Percentiles rank a stretch among this genome's conserved stretches.
These are phyloP conservation scores for Emericellopsis cladophorae DNA, from an alignment of 2,329 filamentous ascomycete species.

Conservation along the genomic window DNA sequence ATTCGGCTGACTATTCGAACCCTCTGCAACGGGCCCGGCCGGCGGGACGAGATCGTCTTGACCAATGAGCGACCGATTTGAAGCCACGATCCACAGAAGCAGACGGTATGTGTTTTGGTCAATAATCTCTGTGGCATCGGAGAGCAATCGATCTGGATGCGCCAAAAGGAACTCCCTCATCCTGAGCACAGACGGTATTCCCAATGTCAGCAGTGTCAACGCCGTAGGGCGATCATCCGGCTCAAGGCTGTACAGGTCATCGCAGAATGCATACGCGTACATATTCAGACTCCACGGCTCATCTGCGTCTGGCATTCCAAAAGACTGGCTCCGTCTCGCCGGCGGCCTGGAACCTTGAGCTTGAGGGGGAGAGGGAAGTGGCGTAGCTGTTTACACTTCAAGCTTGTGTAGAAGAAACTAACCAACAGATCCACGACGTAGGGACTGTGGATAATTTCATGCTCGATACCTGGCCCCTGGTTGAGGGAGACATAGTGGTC, in stretches of 20 bases:
- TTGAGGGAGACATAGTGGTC: slow-evolving; percentile 85
- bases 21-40: not conserved
- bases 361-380: slow-evolving; percentile 29
- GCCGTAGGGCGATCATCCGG: no score
- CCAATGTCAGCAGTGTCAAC: slow-evolving; percentile 5
- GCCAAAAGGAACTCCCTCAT: slow-evolving; percentile 38
- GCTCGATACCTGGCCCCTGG: slow-evolving; percentile 73
- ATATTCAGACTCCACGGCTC: no score
- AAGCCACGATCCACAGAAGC: slow-evolving; percentile 79
- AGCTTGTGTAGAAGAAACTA: slow-evolving; percentile 63
- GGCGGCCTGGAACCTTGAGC: slow-evolving; percentile 15
- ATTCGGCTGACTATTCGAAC: slow-evolving; percentile 19
- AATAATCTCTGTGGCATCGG: slow-evolving; percentile 35
- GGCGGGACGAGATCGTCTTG: slow-evolving; percentile 43
- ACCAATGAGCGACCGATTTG: slow-evolving; percentile 77
- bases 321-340: not conserved
- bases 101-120: slow-evolving; percentile 54
- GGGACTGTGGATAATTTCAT: slow-evolving; percentile 69
- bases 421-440: slow-evolving; percentile 75
- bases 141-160: slow-evolving; percentile 24
- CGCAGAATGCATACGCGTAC: no score
- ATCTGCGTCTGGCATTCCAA: not conserved
- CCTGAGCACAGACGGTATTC: slow-evolving; percentile 46
- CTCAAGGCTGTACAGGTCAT: no score
- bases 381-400: slow-evolving; percentile 24